Conservation (phyloP, 148 eudicot genomes). For the Bassia scoparia region DNA sequence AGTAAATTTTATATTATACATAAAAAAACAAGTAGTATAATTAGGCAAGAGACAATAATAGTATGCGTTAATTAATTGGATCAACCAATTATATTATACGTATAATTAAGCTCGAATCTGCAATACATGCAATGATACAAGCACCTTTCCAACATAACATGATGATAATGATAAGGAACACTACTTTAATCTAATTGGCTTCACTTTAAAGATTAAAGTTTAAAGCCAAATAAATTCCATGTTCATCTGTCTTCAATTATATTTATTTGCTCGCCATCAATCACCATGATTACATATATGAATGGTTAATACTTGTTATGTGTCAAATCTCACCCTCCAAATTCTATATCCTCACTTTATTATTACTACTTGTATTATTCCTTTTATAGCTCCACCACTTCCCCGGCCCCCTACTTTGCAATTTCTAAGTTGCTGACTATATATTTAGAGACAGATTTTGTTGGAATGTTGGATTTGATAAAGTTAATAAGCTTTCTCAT, state of each 20-base stretch:
- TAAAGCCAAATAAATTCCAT: neutral
- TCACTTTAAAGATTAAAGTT: neutral
- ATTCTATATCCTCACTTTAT: neutral
- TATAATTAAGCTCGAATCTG: conserved; percentile 13
- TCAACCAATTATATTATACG: conserved; percentile 13
- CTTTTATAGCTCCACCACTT: neutral
- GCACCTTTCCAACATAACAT: neutral
- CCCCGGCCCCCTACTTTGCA: neutral
- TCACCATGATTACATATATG: neutral
- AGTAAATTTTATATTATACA: neutral
- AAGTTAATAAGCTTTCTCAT: no score
- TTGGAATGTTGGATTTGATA: no score
- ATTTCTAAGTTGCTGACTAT: neutral
- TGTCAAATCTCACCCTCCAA: no score
- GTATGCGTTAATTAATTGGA: neutral
- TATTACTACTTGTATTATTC: neutral
- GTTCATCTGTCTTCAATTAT: neutral
- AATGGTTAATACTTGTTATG: neutral
- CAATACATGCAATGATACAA: no score
- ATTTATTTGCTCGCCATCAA: neutral
- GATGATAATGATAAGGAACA: no score
- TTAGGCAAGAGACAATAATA: neutral
- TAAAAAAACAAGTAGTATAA: neutral
- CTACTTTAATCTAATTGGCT: neutral
- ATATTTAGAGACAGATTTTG: no score